Base-by-base conservation (phyloP, 257 asterid species). In the Solanum chilense region DNA sequence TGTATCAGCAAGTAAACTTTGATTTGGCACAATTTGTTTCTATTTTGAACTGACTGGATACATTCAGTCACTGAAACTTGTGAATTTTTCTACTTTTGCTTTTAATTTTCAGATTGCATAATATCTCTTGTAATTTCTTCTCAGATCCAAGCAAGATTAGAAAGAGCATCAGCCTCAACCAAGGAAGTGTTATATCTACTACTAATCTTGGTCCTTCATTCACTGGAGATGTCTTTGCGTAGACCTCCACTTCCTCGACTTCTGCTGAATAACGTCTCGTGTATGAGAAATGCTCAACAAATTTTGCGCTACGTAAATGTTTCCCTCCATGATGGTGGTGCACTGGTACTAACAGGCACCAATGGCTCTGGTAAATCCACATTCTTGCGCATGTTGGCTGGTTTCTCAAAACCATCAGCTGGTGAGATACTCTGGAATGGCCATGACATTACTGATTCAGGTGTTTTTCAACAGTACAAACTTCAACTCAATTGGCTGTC, bases 261-360 rank as follows among this genome's bases (percentile, higher is more conserved):
- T 85, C 95, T 94, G 88, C 95, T 95, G 5, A 90, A 90, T 91
- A 93, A 95, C 60, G 98, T 95, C 25, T 90, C 98, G 15, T 96
- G 99, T 93, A 95, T 96, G 98, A 92, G 99, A 93, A 96, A 95
- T 14, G 98, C 94, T 13, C 99, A 96, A 77, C 98, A 95, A 90
- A 96, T 96, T 87, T 93, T 95, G 71, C 98, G 98, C n/a, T 92
- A 95, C 71, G 93, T 94, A 85, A 96, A 95, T 62, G 97, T 87
- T 76, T 89, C 98, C 85, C 45, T 96, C 88, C 96, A 95, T 52
- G 98, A 96, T 21, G 98, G 98, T 27, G 91, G 93, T 21, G 97
- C 98, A 74, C 96, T 96, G 62, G 89, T 91, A 42, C 92, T 96
- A 84, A 87, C 95, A 8, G 99, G 99, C 78, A 91, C 96, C 60